These are phyloP conservation scores for Voacanga thouarsii DNA, from an alignment of 257 asterid species.

Conservation along the genomic window DNA sequence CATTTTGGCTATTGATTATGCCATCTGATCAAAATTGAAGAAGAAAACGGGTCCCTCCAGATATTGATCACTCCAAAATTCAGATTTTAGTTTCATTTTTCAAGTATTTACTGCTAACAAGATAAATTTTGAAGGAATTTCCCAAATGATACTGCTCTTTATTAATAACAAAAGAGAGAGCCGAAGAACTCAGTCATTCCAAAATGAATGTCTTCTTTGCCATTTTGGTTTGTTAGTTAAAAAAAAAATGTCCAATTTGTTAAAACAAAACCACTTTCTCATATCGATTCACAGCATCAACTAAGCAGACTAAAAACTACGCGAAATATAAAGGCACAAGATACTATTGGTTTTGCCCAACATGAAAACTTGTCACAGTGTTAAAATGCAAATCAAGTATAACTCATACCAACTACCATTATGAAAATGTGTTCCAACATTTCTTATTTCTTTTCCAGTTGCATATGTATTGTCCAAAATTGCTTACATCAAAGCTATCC, in stretches of 20 bases:
- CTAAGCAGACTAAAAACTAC: neutral
- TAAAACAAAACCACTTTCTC: neutral
- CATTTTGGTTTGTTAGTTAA: too few species aligned
- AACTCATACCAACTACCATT: neutral
- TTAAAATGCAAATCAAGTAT: neutral
- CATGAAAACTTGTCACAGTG: neutral
- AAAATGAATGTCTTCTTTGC: neutral
- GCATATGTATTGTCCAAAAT: neutral
- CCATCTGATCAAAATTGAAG: too few species aligned
- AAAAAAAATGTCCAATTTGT: neutral
- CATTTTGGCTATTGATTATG: too few species aligned
- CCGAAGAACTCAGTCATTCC: neutral
- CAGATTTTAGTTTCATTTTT: neutral
- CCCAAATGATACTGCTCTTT: neutral
- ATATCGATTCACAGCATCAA: neutral
- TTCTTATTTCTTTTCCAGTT: neutral
- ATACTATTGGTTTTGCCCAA: neutral
- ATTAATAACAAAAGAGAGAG: neutral
- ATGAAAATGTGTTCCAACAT: neutral
- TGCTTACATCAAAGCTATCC: neutral
- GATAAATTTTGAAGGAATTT: neutral
- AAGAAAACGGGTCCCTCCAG: neutral
- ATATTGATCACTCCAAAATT: neutral
- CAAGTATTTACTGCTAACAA: neutral
- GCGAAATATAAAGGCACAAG: neutral